Percentiles rank a stretch among this genome's conserved stretches.
phyloP scores from a whole-genome alignment of 345 rosid species.

The Boechera divaricarpa region DNA sequence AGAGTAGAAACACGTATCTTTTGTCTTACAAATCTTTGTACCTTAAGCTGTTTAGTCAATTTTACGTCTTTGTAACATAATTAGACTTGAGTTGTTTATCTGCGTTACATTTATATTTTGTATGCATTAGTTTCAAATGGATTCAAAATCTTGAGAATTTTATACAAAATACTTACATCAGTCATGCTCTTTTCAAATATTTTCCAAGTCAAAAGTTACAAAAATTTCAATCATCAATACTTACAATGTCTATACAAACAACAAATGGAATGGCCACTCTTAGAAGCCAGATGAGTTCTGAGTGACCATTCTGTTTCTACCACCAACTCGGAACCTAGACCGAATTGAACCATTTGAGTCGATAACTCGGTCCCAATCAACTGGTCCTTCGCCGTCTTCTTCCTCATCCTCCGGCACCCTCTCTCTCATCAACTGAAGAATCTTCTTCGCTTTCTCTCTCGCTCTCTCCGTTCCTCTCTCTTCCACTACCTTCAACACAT shows the following conservation, averaged over 20 bases:
- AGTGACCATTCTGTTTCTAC: conserved; percentile 34
- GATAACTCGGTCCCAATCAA: conserved; percentile 58
- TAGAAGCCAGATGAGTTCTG: conserved; percentile 45
- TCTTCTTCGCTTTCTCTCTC: conserved; percentile 69
- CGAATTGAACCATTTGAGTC: conserved; percentile 59
- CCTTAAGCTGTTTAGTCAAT: neutral
- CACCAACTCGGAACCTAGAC: conserved; percentile 52
- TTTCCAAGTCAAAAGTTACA: conserved; percentile 30
- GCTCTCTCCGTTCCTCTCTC: conserved; percentile 63
- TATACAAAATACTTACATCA: conserved; percentile 21
- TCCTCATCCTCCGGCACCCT: conserved; percentile 48
- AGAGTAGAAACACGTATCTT: neutral
- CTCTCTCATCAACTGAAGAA: conserved; percentile 61
- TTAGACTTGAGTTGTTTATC: neutral
- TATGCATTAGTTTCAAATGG: neutral
- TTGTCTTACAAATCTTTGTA: conserved; percentile 18
- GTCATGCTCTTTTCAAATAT: neutral
- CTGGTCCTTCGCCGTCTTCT: conserved; percentile 43
- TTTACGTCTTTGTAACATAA: conserved; percentile 26
- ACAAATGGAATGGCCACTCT: conserved; percentile 19
- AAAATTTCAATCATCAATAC: conserved; percentile 22
- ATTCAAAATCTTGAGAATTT: neutral
- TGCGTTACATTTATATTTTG: neutral
- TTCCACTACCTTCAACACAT: conserved; percentile 61
- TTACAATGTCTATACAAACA: conserved; percentile 27